Conservation (phyloP, 164 flowering plant species). For the Hamamelis virginiana region DNA sequence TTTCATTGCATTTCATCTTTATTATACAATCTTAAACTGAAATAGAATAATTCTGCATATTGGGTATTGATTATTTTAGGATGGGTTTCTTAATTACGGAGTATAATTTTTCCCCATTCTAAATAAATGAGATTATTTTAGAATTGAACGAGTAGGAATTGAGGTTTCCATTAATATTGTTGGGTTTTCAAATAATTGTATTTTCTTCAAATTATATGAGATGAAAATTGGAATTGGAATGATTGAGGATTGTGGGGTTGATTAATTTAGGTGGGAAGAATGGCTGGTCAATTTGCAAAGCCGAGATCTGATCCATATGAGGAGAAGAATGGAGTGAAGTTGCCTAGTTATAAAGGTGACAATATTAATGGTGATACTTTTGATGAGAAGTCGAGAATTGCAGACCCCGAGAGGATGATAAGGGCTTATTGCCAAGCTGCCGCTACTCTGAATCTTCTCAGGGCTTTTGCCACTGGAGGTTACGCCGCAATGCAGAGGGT, state of each 20-base stretch:
- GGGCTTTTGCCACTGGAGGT: conserved; percentile 51
- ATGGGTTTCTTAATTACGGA: background rate
- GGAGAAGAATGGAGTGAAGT: conserved; percentile 44
- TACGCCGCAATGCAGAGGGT: conserved; percentile 53
- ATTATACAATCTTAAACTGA: background rate
- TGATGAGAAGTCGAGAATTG: conserved; percentile 42
- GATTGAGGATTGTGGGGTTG: background rate
- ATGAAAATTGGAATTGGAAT: background rate
- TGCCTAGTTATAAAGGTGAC: conserved; percentile 51
- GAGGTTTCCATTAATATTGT: background rate
- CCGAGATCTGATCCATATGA: conserved; percentile 42
- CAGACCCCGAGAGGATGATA: conserved; percentile 44
- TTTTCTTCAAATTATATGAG: background rate
- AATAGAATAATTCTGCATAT: background rate
- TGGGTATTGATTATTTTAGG: background rate
- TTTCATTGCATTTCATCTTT: too few relatives aligned
- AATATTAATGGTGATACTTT: conserved; percentile 47
- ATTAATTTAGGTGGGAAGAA: conserved; percentile 41
- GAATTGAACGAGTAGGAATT: background rate
- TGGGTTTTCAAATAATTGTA: background rate
- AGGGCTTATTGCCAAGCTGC: conserved; percentile 47
- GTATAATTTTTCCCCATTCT: background rate
- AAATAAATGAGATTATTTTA: background rate
- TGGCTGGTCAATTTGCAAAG: conserved; percentile 52
- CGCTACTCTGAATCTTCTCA: conserved; percentile 40